Evolutionary conservation across 768 basidiomycete species (phyloP).

Genomic region (Asterophora lycoperdoides): DNA sequence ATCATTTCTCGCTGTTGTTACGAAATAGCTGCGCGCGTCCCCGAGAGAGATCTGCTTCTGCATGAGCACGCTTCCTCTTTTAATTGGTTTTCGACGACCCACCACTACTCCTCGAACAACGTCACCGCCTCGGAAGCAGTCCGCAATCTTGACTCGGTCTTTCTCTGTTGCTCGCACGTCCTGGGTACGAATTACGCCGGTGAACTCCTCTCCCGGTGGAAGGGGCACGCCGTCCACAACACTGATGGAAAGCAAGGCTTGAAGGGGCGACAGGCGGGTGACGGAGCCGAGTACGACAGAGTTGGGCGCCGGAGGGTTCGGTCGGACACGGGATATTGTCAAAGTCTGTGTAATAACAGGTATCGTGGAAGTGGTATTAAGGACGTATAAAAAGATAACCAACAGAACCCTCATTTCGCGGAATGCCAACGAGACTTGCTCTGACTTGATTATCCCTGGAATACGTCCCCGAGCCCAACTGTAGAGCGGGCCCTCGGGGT

Average conservation of each 20-base stretch:
- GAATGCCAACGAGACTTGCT: conserved; percentile 67
- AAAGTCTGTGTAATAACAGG: conserved; percentile 42
- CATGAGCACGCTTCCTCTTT: conserved; percentile 1
- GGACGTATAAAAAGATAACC: conserved; percentile 34
- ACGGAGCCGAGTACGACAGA: conserved; percentile 81
- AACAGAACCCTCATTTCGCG: conserved; percentile 61
- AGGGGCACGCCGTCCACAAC: conserved; percentile 85
- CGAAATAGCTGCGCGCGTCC: conserved; percentile 87
- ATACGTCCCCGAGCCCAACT: conserved; percentile 66
- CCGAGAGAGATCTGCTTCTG: conserved; percentile 76
- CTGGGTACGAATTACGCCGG: conserved; percentile 81
- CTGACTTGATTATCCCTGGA: conserved; percentile 56
- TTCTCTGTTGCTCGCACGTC: conserved; percentile 90
- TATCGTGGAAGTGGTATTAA: conserved; percentile 18
- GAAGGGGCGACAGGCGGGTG: conserved; percentile 76
- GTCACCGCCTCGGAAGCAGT: conserved; percentile 90
- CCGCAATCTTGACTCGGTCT: conserved; percentile 82
- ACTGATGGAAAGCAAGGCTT: conserved; percentile 79
- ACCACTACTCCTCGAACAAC: conserved; percentile 86
- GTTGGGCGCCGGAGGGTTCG: conserved; percentile 69
- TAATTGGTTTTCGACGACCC: conserved; percentile 24
- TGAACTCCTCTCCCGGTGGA: conserved; percentile 82
- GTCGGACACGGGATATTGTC: conserved; percentile 60
- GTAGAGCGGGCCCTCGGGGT: conserved; percentile 50
- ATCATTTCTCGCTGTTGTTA: conserved; percentile 87